Evolutionary conservation across 345 rosid genomes (phyloP), one percentile per base, ranked within the genome.

Genomic region (sweet orange (Citrus sinensis)): DNA sequence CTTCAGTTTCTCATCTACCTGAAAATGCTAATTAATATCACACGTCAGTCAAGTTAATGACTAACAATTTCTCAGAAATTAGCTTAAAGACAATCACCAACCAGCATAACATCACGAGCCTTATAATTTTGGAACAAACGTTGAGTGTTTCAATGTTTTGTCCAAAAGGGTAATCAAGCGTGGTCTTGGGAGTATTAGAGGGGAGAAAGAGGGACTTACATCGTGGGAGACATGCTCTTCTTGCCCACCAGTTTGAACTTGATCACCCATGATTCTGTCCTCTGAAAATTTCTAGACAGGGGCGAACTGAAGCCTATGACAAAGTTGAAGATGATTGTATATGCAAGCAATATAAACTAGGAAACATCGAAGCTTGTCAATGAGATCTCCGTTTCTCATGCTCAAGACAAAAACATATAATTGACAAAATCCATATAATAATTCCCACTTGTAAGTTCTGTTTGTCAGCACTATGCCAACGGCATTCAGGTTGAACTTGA

Each of bases 201-300:
- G 9, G 55, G 27, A 62, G 55, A 76, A 61, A 74, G 46, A 49
- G 75, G 32, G 63, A 79, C 89, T 80, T 63, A 87, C 87, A 65
- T 34, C 7, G 4, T 19, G 19, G 20, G 59, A 7, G 70, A 58
- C 60, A 27, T 78, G 64, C n/a, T 72, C 71, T 8, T 37, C 59
- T 30, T 67, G 74, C n/a, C 67, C 39, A 25, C 34, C 39, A 17
- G 80, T 9, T 42, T 77, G 74, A 64, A 11, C 73, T 82, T 84
- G 72, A 70, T 78, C 51, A 76, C 75, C 82, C 89, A 82, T 84
- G 60, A 70, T 72, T 76, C 29, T 68, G 67, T 62, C 40, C 0
- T 17, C 46, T 4, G 42, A 10, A 11, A 73, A 56, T 29, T 29
- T 25, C 27, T 4, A 1, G 32, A 42, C 40, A 39, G 29, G 7